Evolutionary conservation across 768 basidiomycete genomes (phyloP), one percentile per base, ranked within the genome.

Genomic region (Mycena epipterygia): DNA sequence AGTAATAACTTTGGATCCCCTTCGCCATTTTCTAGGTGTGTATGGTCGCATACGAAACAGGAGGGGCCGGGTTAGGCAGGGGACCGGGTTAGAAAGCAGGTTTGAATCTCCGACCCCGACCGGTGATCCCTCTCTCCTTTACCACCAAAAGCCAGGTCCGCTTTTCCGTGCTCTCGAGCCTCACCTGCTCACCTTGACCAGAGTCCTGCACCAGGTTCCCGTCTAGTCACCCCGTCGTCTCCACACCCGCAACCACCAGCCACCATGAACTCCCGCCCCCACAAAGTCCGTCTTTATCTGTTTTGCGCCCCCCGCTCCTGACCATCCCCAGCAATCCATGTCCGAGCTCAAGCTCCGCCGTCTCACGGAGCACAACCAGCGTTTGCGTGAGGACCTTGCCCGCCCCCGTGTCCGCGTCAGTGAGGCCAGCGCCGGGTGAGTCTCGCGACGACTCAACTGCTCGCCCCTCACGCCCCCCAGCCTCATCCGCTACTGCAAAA

Each of bases 271-370:
- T 84, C 89, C 65, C 89, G 93, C 76, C 91, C 91, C 29, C 92
- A 92, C 80, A 93, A 93, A 81, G 88, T 87, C 70, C 73, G 83
- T 73, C 48, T 71, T 68, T 8, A 33, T 21, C 27, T 49, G 27
- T 17, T 46, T 59, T n/a, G 1, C 25, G 23, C 46, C 23, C 23
- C 46, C 6, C 11, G 46, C 59, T 49, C 44, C 68, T 65, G 56
- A 51, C 59, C 19, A 53, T 30, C 14, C 76, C 66, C 76, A 89
- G 88, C 96, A 96, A 88, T 95, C 95, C 76, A 97, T 98, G 95
- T 95, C 94, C 57, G 97, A 98, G 88, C 93, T 98, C 79, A 98
- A 97, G 89, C 91, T 98, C 72, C 90, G 96, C 41, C 88, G 97
- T 44, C 85, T 98, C 78, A 94, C 92, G 58, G 97, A 98, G 83